A percentile compares a stretch with the other conserved stretches of the same genome.
phyloP scores from a whole-genome alignment of 345 rosid genomes.

The Gynandropsis gynandra region DNA sequence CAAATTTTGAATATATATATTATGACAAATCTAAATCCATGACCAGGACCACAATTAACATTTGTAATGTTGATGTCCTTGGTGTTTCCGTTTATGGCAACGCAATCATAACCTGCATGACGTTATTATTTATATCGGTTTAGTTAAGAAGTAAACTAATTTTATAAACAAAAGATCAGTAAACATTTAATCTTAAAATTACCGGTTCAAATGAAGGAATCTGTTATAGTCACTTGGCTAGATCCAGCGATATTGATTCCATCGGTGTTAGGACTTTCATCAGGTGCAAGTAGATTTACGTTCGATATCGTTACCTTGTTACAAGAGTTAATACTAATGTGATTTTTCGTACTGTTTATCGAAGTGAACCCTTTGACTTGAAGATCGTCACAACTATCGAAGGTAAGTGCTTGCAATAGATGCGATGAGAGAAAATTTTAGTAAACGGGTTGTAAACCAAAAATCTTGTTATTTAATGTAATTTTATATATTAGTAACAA shows the following conservation, averaged over 20 bases:
- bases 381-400: constrained; percentile 22
- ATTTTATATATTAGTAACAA: not conserved
- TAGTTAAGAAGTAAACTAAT: not conserved
- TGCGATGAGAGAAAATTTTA: not conserved
- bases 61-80: constrained; percentile 16
- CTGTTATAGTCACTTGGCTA: constrained; percentile 18
- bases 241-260: constrained; percentile 40
- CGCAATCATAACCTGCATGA: constrained; percentile 45
- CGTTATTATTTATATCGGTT: not conserved
- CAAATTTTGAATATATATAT: too few relatives aligned
- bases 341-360: constrained; percentile 32
- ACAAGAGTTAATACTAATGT: constrained; percentile 26
- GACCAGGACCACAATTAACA: constrained; percentile 30
- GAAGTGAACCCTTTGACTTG: constrained; percentile 28
- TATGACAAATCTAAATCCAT: constrained; percentile 34
- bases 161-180: not conserved
- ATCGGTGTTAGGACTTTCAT: constrained; percentile 50
- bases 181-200: not conserved
- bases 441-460: not conserved
- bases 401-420: constrained; percentile 22
- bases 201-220: constrained; percentile 41
- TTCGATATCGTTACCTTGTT: constrained; percentile 25
- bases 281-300: constrained; percentile 33
- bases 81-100: constrained; percentile 34
- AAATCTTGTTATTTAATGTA: not conserved